These are phyloP conservation scores for Calonectria leucothoes DNA, from an alignment of 2,329 filamentous ascomycete genomes.

Conservation along the genomic window DNA sequence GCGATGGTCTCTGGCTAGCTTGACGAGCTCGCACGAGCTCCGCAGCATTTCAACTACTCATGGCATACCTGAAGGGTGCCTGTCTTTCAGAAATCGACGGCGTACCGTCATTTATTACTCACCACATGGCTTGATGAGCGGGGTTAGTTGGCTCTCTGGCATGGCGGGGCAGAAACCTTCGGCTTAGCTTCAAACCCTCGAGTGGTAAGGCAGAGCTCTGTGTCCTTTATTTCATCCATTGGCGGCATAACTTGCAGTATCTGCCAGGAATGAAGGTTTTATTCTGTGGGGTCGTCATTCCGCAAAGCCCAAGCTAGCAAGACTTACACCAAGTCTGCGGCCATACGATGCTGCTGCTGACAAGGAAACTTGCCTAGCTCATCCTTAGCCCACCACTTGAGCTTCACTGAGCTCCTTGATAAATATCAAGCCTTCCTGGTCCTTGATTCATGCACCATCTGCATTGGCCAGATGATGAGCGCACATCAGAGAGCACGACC, in stretches of 20 bases:
- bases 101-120: not conserved
- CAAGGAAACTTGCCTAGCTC: not conserved
- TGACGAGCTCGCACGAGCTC: not conserved
- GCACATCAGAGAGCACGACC: not conserved
- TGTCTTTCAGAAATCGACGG: not conserved
- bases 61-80: not conserved
- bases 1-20: not conserved
- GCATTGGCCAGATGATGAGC: not conserved
- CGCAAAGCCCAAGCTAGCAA: not conserved
- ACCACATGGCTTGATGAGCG: not conserved
- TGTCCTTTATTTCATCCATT: not conserved
- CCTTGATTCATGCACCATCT: not conserved
- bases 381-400: not conserved
- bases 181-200: not conserved
- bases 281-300: not conserved
- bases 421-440: not conserved
- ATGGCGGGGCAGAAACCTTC: constrained; percentile 2
- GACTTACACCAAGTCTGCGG: not conserved
- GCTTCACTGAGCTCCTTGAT: not conserved
- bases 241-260: not conserved
- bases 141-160: not conserved
- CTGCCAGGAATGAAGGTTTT: not conserved
- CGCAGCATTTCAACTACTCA: not conserved
- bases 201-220: not conserved
- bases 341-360: too few species aligned